Base-by-base conservation (phyloP, 2,329 filamentous ascomycete species). In the Colletotrichum limetticola region DNA sequence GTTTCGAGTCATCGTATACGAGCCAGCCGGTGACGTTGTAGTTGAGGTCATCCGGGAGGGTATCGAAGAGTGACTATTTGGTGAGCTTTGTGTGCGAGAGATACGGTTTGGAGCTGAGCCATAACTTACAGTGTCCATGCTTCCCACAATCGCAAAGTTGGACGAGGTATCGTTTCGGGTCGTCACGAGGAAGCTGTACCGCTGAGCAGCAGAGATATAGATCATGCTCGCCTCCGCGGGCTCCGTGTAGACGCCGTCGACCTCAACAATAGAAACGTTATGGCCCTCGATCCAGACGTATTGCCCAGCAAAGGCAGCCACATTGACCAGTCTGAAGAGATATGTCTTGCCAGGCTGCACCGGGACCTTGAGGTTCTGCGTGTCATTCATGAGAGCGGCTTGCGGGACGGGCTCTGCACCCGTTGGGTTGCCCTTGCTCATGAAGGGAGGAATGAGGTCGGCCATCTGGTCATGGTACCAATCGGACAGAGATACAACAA, bases 281-380 rank as follows among this genome's bases (percentile, higher is more conserved):
- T 92, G 90, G 22, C 87, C 89, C 78, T 92, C 91, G 66, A 93
- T 89, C 90, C 90, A 92, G 59, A 93, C 78, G 75, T 92, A 91
- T 77, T 92, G 90, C 3, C 86, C 88, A 1, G 90, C 89, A 82
- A 94, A 95, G 19, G 92, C 93, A 16, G 91, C 93, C 24, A 94
- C 89, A 76, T 94, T 95, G 76, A 94, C 85, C 71, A 95, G 85
- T 56, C 91, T 91, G 76, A 96, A 87, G 9, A 94, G 83, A 71
- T 95, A 95, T 0, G 91, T 95, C 77, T 90, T 94, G 3, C 89
- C 88, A 0, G 93, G 90, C 75, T 91, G 76, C 3, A 95, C 88
- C 0, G 85, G 76, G 49, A 95, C 82, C 3, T 83, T 87, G 3
- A 91, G 81, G 68, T 92, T 88, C 71, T 88, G 86, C 0, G 90